These are phyloP conservation scores for Fragilariopsis cylindrus DNA, from an alignment of 108 stramenopile genomes.

Conservation along the genomic window DNA sequence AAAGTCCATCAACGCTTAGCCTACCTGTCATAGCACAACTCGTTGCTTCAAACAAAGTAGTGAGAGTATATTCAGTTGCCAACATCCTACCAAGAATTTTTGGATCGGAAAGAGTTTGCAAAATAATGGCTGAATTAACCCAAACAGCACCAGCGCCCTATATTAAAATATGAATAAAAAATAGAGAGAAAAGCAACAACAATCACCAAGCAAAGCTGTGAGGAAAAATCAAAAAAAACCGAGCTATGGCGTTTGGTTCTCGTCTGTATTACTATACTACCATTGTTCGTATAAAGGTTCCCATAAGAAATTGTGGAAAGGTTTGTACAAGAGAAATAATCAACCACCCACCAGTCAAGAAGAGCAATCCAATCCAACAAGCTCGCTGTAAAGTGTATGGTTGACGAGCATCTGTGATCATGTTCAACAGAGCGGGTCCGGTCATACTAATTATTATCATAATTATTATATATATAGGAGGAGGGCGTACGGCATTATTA, in stretches of 20 bases:
- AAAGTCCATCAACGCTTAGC: neutral
- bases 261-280: neutral
- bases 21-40: neutral
- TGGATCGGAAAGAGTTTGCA: constrained; percentile 14
- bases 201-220: neutral
- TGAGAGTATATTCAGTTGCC: constrained; percentile 7
- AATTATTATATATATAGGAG: neutral
- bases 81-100: constrained; percentile 17
- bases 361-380: constrained; percentile 15
- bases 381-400: constrained; percentile 17
- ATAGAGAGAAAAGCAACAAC: neutral
- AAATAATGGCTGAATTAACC: constrained; percentile 8
- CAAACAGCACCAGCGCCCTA: constrained; percentile 17
- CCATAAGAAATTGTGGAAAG: constrained; percentile 12
- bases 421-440: constrained; percentile 9
- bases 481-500: neutral
- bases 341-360: constrained; percentile 6
- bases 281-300: constrained; percentile 13
- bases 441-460: neutral
- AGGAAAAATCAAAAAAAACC: neutral
- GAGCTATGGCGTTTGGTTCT: neutral
- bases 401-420: neutral
- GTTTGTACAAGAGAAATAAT: neutral
- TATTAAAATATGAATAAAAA: neutral
- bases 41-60: constrained; percentile 14